Conservation (phyloP, 2,329 filamentous ascomycete species). For the Rhinocladiella mackenziei region DNA sequence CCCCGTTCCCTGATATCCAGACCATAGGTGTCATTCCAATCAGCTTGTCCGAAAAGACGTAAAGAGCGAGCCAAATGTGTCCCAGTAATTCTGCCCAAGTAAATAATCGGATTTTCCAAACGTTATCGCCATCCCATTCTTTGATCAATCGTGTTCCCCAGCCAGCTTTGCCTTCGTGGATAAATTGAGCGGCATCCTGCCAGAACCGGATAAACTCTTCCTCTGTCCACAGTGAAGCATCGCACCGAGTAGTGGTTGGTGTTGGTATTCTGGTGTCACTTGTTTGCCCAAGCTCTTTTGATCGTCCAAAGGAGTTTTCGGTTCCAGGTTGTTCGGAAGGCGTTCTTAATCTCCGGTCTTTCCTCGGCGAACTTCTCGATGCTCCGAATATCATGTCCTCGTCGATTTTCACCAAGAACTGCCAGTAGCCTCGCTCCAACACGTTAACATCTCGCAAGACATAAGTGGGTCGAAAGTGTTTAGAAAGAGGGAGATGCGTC, state of each 20-base stretch:
- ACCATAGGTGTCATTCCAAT: conserved; percentile 16
- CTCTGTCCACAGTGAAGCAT: conserved; percentile 30
- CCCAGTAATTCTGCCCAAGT: conserved; percentile 72
- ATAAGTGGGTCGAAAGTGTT: conserved; percentile 51
- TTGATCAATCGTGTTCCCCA: conserved; percentile 44
- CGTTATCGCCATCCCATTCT: conserved; percentile 28
- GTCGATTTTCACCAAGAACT: conserved; percentile 59
- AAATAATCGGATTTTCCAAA: conserved; percentile 57
- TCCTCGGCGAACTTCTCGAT: conserved; percentile 37
- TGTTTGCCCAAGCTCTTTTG: too few relatives aligned
- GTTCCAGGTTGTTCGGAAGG: too few relatives aligned
- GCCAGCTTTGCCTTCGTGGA: conserved; percentile 41
- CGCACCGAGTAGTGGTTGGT: background rate
- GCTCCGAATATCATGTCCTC: background rate
- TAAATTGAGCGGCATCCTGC: conserved; percentile 38
- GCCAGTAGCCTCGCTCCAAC: conserved; percentile 77
- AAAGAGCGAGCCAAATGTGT: conserved; percentile 72
- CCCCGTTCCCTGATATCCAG: conserved; percentile 19
- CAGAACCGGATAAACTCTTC: conserved; percentile 41
- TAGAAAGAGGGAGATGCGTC: conserved; percentile 48
- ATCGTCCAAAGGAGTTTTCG: too few relatives aligned
- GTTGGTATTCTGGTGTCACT: conserved; percentile 1
- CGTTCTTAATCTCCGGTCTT: too few relatives aligned
- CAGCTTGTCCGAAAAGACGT: conserved; percentile 22
- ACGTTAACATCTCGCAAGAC: conserved; percentile 50